Conservation (phyloP, 108 stramenopile species). For the Cyclostephanos tholiformis region DNA sequence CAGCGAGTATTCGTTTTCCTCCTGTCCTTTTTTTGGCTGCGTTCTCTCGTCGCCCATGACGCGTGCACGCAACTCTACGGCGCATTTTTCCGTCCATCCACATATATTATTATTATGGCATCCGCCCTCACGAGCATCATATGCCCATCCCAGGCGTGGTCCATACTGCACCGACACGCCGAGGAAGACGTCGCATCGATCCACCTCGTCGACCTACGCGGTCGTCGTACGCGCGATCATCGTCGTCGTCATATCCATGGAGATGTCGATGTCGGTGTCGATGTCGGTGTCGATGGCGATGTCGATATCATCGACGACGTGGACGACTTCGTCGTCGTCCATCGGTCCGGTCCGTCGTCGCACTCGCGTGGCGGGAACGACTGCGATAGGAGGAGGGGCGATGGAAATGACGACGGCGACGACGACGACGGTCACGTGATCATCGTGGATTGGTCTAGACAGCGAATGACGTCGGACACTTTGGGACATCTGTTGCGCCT, state of each 20-base stretch:
- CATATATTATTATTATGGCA: too few relatives aligned
- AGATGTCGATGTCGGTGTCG: too few relatives aligned
- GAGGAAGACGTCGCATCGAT: slow-evolving; percentile 63
- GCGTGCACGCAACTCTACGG: too few relatives aligned
- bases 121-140: not conserved
- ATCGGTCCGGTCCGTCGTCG: too few relatives aligned
- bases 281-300: too few relatives aligned
- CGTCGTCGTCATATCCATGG: slow-evolving; percentile 53
- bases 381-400: too few relatives aligned
- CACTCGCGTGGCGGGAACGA: too few relatives aligned
- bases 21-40: too few relatives aligned
- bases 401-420: not conserved
- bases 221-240: too few relatives aligned
- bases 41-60: too few relatives aligned
- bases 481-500: slow-evolving; percentile 72
- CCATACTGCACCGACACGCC: slow-evolving; percentile 73
- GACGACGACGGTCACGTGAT: slow-evolving; percentile 13
- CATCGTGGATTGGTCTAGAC: slow-evolving; percentile 72
- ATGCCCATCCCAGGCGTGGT: slow-evolving; percentile 66
- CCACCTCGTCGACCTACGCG: slow-evolving; percentile 72
- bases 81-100: too few relatives aligned
- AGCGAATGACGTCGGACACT: slow-evolving; percentile 82
- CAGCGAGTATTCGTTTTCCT: too few relatives aligned
- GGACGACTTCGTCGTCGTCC: slow-evolving; percentile 1
- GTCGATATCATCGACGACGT: slow-evolving; percentile 33